phyloP scores from a whole-genome alignment of 148 eudicot species.

The Amaranthus cruentus region DNA sequence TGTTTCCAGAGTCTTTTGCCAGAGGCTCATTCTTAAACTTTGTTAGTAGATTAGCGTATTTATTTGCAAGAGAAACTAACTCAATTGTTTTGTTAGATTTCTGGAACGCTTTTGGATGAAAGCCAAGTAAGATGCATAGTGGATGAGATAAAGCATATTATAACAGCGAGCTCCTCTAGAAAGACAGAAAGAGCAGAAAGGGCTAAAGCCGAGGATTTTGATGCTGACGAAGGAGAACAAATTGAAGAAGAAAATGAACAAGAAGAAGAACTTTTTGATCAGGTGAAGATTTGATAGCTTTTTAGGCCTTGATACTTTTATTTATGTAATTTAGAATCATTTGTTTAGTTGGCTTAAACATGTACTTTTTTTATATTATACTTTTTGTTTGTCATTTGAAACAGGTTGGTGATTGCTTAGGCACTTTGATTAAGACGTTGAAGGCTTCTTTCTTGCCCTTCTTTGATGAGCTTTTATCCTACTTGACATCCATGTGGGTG shows the following conservation, averaged over 20 bases:
- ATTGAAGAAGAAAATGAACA: conserved; percentile 46
- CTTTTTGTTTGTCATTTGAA: conserved; percentile 2
- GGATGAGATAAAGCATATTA: conserved; percentile 34
- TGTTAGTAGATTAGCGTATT: too few relatives aligned
- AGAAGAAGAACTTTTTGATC: conserved; percentile 46
- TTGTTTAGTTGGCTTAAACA: neutral
- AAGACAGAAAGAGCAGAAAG: conserved; percentile 37
- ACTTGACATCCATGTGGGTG: conserved; percentile 44
- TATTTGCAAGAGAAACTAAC: neutral
- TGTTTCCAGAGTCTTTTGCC: too few relatives aligned
- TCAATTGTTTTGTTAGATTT: conserved; percentile 24
- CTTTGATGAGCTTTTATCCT: conserved; percentile 39
- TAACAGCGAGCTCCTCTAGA: conserved; percentile 35
- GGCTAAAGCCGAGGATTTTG: conserved; percentile 42
- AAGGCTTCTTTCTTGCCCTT: conserved; percentile 46
- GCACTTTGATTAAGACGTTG: conserved; percentile 40
- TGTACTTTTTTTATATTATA: neutral
- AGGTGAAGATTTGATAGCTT: conserved; percentile 19
- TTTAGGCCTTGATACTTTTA: neutral
- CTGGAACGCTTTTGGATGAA: conserved; percentile 36
- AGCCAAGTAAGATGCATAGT: conserved; percentile 35
- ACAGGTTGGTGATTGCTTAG: conserved; percentile 45
- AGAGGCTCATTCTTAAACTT: too few relatives aligned
- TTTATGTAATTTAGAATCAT: neutral
- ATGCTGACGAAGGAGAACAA: conserved; percentile 38